Evolutionary conservation across 2,329 filamentous ascomycete genomes (phyloP).

Genomic region (Diaporthe caulivora): DNA sequence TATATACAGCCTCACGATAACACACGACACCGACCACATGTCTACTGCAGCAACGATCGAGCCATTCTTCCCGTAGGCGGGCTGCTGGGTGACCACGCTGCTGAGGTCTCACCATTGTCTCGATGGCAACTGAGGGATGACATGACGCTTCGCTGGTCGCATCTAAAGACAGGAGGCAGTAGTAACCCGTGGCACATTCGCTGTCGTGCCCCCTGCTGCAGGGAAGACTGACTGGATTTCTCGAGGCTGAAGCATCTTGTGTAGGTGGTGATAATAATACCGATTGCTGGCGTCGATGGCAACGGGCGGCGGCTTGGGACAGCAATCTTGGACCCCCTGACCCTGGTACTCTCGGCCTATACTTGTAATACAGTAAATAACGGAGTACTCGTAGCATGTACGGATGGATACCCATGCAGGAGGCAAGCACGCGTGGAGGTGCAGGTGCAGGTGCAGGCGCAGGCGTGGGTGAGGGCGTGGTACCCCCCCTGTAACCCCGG

Average conservation of each 20-base stretch:
- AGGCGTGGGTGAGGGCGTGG: not conserved
- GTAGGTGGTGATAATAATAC: too few relatives aligned
- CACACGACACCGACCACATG: not conserved
- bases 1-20: not conserved
- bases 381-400: too few relatives aligned
- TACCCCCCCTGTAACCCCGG: slow-evolving; percentile 16
- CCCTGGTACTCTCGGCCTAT: slow-evolving; percentile 2
- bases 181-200: not conserved
- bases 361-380: too few relatives aligned
- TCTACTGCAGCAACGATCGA: not conserved
- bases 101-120: not conserved
- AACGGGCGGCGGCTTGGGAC: too few relatives aligned
- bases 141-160: slow-evolving; percentile 12
- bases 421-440: not conserved
- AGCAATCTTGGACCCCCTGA: not conserved
- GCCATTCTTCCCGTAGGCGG: not conserved
- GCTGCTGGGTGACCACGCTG: not conserved
- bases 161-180: slow-evolving; percentile 12
- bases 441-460: not conserved
- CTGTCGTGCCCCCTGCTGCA: not conserved
- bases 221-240: too few relatives aligned
- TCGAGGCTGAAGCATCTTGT: too few relatives aligned
- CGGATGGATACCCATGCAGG: not conserved
- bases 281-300: not conserved
- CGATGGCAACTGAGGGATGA: slow-evolving; percentile 3